phyloP scores from a whole-genome alignment of 78 protist genomes.

The Monocercomonoides exilis region DNA sequence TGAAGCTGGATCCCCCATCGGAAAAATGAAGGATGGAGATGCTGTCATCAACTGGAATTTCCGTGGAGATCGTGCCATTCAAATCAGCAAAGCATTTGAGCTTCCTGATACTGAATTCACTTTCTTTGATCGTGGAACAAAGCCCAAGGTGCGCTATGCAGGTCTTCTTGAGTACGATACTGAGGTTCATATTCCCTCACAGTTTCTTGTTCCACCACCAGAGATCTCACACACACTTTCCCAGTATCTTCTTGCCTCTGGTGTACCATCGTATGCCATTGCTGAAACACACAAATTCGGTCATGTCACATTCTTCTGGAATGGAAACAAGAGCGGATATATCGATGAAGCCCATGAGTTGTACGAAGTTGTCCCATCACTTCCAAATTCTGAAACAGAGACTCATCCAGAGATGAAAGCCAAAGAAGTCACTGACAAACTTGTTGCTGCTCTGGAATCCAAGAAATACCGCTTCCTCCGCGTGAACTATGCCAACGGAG shows the following conservation, averaged over 20 bases:
- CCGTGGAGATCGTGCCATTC: slow-evolving; percentile 51
- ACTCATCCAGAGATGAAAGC: slow-evolving; percentile 57
- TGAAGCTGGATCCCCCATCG: slow-evolving; percentile 26
- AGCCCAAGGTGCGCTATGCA: slow-evolving; percentile 35
- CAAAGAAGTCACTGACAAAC: slow-evolving; percentile 36
- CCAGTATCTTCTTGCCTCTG: neutral
- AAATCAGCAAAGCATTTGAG: slow-evolving; percentile 39
- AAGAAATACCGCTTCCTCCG: slow-evolving; percentile 22
- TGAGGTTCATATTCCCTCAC: slow-evolving; percentile 33
- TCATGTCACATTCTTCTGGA: slow-evolving; percentile 64
- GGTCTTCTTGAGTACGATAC: slow-evolving; percentile 54
- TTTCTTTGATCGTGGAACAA: slow-evolving; percentile 12
- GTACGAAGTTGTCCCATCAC: slow-evolving; percentile 9
- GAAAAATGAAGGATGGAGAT: slow-evolving; percentile 41
- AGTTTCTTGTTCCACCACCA: slow-evolving; percentile 34
- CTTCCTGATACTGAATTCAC: slow-evolving; percentile 16
- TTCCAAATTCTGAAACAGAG: slow-evolving; percentile 2
- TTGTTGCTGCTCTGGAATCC: slow-evolving; percentile 22
- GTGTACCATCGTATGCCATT: slow-evolving; percentile 17
- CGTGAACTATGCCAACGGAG: slow-evolving; percentile 55
- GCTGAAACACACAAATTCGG: slow-evolving; percentile 66
- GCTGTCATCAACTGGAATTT: slow-evolving; percentile 41
- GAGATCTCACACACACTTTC: neutral
- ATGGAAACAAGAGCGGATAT: slow-evolving; percentile 44
- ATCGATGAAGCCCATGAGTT: slow-evolving; percentile 11